Conservation (phyloP, 169 alveolate species). For the Eimeria sp. region DNA sequence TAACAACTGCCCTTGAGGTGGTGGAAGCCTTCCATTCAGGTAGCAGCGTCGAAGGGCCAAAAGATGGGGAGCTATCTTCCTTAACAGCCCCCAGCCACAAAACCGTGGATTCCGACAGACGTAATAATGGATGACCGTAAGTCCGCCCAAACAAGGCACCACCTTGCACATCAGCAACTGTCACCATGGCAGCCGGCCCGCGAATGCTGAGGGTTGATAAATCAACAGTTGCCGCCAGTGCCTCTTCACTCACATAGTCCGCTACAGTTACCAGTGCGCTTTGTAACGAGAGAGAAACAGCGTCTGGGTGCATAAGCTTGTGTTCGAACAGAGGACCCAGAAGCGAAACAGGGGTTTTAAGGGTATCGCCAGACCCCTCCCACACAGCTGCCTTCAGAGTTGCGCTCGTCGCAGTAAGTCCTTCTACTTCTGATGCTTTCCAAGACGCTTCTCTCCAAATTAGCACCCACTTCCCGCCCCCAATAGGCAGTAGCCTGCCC, state of each 20-base stretch:
- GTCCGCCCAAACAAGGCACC: slow-evolving; percentile 44
- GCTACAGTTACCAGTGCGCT: slow-evolving; percentile 48
- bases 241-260: slow-evolving; percentile 21
- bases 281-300: slow-evolving; percentile 59
- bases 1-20: slow-evolving; percentile 27
- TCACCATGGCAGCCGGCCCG: background rate
- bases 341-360: slow-evolving; percentile 15
- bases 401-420: slow-evolving; percentile 17
- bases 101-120: slow-evolving; percentile 34
- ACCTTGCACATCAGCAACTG: slow-evolving; percentile 46
- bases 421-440: slow-evolving; percentile 7
- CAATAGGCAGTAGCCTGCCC: slow-evolving; percentile 37
- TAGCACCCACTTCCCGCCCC: slow-evolving; percentile 49
- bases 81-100: slow-evolving; percentile 40
- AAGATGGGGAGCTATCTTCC: slow-evolving; percentile 1
- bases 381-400: slow-evolving; percentile 47
- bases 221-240: slow-evolving; percentile 5
- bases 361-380: slow-evolving; percentile 2
- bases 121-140: slow-evolving; percentile 52
- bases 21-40: slow-evolving; percentile 31
- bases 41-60: slow-evolving; percentile 44
- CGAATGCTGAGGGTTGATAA: background rate
- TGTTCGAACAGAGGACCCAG: slow-evolving; percentile 27
- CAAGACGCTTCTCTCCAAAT: slow-evolving; percentile 42
- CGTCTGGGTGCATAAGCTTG: slow-evolving; percentile 39